These are phyloP conservation scores for Cubamyces sp. DNA, from an alignment of 768 basidiomycete genomes.

Conservation along the genomic window DNA sequence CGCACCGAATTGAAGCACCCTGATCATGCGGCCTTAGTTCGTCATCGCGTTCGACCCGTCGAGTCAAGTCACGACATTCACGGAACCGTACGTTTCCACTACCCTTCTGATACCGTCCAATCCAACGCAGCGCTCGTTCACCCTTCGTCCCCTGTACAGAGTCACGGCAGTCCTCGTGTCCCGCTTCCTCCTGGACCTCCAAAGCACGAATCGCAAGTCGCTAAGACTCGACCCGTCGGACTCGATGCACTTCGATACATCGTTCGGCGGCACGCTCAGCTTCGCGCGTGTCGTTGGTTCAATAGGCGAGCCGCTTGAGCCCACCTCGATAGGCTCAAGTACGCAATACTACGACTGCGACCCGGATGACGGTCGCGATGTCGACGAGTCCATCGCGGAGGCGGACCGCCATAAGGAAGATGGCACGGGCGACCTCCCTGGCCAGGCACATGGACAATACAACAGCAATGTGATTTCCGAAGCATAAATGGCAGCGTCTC, in stretches of 20 bases:
- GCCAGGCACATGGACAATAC: no score
- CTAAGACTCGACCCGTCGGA: neutral
- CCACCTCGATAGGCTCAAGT: neutral
- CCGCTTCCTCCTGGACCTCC: slow-evolving; percentile 12
- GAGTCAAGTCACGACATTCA: neutral
- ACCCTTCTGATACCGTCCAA: no score
- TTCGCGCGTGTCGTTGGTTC: slow-evolving; percentile 1
- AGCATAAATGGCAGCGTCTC: no score
- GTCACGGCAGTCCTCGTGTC: neutral
- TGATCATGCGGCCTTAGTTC: neutral
- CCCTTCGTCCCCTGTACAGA: neutral
- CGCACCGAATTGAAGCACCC: neutral
- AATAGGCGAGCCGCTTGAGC: neutral
- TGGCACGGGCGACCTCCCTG: no score
- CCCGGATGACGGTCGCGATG: neutral
- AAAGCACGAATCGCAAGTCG: neutral
- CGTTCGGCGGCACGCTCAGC: neutral
- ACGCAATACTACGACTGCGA: no score
- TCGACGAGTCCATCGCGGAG: neutral
- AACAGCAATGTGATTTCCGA: no score
- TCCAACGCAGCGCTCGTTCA: no score
- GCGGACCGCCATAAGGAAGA: no score
- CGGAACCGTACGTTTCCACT: neutral
- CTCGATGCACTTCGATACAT: neutral
- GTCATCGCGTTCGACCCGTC: neutral